These are phyloP conservation scores for Leishmania tropica DNA, from an alignment of 208 protist genomes.

Conservation along the genomic window DNA sequence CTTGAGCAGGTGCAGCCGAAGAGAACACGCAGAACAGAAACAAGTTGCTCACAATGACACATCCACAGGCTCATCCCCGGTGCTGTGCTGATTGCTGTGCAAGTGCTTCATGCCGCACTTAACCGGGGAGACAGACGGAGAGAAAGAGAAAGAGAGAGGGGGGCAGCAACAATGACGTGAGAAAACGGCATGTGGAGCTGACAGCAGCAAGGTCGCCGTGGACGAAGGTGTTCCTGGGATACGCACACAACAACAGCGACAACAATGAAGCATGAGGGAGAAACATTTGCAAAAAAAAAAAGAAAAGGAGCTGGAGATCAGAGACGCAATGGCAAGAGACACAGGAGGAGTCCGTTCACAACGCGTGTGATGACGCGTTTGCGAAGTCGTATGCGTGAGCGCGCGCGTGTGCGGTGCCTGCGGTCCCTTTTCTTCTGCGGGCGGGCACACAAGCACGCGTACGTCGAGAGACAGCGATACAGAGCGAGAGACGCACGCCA, in stretches of 20 bases:
- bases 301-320: not conserved
- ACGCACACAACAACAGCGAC: not conserved
- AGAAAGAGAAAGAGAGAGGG: not conserved
- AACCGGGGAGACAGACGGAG: not conserved
- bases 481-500: no score
- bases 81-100: not conserved
- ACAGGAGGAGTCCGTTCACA: not conserved
- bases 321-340: not conserved
- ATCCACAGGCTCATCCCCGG: not conserved
- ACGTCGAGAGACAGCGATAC: not conserved
- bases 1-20: not conserved
- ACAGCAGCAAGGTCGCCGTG: not conserved
- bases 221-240: not conserved
- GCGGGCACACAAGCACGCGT: not conserved
- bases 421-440: no score
- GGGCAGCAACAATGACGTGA: not conserved
- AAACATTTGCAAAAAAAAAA: not conserved
- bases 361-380: no score
- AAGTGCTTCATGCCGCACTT: not conserved
- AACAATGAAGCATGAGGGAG: not conserved
- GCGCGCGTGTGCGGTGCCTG: no score
- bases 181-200: not conserved
- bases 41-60: not conserved
- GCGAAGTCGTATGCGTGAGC: no score
- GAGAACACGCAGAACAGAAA: not conserved